These are phyloP conservation scores for Chrysoporthe deuterocubensis DNA, from an alignment of 2,329 filamentous ascomycete genomes.

Conservation along the genomic window DNA sequence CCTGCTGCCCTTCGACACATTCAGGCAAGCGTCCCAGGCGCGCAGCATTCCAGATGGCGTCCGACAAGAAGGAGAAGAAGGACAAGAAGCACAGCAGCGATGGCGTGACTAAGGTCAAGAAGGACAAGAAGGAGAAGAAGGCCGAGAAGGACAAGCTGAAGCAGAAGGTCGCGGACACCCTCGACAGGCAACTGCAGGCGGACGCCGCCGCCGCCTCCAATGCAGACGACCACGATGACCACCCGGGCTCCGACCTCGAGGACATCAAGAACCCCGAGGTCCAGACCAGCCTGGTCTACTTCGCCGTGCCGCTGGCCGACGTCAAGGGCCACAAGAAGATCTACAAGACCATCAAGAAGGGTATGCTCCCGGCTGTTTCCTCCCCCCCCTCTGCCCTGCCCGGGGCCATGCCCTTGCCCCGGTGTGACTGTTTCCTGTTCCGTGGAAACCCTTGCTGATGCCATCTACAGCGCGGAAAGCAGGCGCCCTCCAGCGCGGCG, in stretches of 20 bases:
- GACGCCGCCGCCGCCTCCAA: conserved; percentile 55
- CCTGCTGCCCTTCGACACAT: too few species aligned
- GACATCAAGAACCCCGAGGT: conserved; percentile 49
- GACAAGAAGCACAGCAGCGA: conserved; percentile 51
- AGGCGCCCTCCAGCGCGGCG: conserved; percentile 94
- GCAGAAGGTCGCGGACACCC: conserved; percentile 59
- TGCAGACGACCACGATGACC: conserved; percentile 47
- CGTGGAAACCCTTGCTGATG: conserved; percentile 13
- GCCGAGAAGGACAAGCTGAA: conserved; percentile 75
- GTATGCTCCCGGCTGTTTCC: conserved; percentile 43
- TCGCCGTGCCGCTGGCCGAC: conserved; percentile 79
- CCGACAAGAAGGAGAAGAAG: conserved; percentile 64
- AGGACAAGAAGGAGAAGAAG: conserved; percentile 70
- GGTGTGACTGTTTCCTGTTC: background rate
- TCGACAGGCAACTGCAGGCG: conserved; percentile 68
- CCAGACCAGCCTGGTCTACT: conserved; percentile 68
- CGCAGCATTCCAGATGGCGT: conserved; percentile 44
- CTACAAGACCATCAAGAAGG: conserved; percentile 66
- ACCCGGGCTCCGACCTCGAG: conserved; percentile 33
- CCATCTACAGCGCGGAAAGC: conserved; percentile 78
- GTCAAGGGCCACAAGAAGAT: conserved; percentile 76
- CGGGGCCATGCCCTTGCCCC: background rate
- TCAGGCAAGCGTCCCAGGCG: background rate
- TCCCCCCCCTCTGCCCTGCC: conserved; percentile 17
- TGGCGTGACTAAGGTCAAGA: conserved; percentile 58